Evolutionary conservation across 208 protist species (phyloP).

Genomic region (Wallacemonas sp.): DNA sequence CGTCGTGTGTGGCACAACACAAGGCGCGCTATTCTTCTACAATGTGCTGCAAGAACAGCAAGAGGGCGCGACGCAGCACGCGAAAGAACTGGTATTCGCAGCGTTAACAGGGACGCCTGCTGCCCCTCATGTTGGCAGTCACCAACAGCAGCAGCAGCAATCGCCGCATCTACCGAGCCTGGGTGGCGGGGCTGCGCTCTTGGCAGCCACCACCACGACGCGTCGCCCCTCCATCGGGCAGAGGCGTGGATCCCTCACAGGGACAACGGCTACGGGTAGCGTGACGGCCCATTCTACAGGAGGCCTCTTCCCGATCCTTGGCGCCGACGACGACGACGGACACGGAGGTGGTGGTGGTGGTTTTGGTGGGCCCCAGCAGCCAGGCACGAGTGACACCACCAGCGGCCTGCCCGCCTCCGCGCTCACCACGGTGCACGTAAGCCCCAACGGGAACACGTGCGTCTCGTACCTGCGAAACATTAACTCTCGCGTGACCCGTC

Average conservation of each 20-base stretch:
- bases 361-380: neutral
- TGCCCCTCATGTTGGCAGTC: too few species aligned
- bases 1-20: slow-evolving; percentile 67
- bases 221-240: too few species aligned
- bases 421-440: slow-evolving; percentile 1
- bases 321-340: too few species aligned
- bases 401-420: neutral
- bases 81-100: slow-evolving; percentile 32
- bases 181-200: too few species aligned
- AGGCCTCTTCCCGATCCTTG: too few species aligned
- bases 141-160: too few species aligned
- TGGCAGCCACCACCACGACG: too few species aligned
- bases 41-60: slow-evolving; percentile 72
- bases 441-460: neutral
- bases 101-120: neutral
- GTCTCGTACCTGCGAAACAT: slow-evolving; percentile 6
- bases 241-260: too few species aligned
- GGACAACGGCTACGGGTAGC: too few species aligned
- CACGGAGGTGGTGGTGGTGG: too few species aligned
- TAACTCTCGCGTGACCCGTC: slow-evolving; percentile 40
- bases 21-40: slow-evolving; percentile 75
- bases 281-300: too few species aligned
- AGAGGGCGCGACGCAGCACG: slow-evolving; percentile 73
- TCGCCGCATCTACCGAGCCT: too few species aligned
- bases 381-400: neutral